Percentiles rank a stretch among this genome's conserved stretches.
These are phyloP conservation scores for Vitis riparia DNA, from an alignment of 164 flowering plant species.

Conservation along the genomic window DNA sequence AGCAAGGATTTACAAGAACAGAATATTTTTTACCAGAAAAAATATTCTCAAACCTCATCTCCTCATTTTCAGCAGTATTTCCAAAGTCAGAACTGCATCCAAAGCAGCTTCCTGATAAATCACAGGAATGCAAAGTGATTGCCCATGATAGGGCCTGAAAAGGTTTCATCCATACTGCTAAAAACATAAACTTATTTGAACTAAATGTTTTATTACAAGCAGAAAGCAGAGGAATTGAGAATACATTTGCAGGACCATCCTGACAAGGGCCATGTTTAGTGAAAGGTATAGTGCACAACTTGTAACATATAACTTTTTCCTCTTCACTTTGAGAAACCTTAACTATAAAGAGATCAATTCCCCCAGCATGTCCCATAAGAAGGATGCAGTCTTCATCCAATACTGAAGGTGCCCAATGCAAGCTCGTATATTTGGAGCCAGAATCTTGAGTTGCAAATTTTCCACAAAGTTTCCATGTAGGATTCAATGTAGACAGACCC, in stretches of 20 bases:
- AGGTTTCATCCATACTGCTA: slow-evolving; percentile 65
- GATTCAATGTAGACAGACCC: slow-evolving; percentile 45
- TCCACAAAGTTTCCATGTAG: slow-evolving; percentile 65
- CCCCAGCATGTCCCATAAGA: slow-evolving; percentile 64
- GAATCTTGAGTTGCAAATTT: slow-evolving; percentile 25
- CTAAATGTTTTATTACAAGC: slow-evolving; percentile 30
- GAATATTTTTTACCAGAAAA: slow-evolving; percentile 48
- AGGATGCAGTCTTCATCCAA: slow-evolving; percentile 54
- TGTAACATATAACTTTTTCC: slow-evolving; percentile 39
- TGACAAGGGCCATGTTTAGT: slow-evolving; percentile 24
- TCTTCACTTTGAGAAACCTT: slow-evolving; percentile 33
- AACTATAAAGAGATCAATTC: slow-evolving; percentile 73
- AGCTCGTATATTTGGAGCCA: slow-evolving; percentile 48
- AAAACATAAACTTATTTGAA: slow-evolving; percentile 54
- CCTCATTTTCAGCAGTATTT: slow-evolving; percentile 15
- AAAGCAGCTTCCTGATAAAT: slow-evolving; percentile 36
- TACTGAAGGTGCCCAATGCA: slow-evolving; percentile 80
- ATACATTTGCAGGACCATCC: slow-evolving; percentile 50
- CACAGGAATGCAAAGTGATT: slow-evolving; percentile 50
- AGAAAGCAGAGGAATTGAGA: slow-evolving; percentile 53
- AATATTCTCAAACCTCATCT: slow-evolving; percentile 38
- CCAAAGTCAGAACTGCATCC: slow-evolving; percentile 31
- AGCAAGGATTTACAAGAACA: slow-evolving; percentile 45
- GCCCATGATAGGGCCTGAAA: slow-evolving; percentile 85
- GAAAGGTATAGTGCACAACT: slow-evolving; percentile 73